Base-by-base conservation (phyloP, 1,284 basidiomycete species). In the Cutaneotrichosporon mucoides region DNA sequence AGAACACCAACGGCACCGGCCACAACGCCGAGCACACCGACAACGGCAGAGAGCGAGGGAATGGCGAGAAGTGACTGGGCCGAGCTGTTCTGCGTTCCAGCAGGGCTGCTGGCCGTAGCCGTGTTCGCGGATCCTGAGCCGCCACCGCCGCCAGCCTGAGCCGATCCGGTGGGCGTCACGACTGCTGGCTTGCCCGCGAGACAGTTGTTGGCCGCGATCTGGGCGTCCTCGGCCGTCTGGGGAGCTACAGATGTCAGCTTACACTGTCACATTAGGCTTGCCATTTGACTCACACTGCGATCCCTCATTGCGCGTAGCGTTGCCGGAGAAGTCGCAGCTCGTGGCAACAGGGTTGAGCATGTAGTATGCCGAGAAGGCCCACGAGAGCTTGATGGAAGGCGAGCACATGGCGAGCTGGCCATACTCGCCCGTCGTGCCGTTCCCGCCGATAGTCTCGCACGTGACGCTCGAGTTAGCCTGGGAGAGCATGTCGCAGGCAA, bases 311-410 rank as follows among this genome's bases (percentile, higher is more conserved):
- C 89, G 78, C 7, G 89, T 90, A 4, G 86, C 92, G 73, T 96
- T 95, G 13, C 91, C 91, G 52, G 75, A 76, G 75, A 94, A 95
- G 79, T 74, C 71, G 64, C 79, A 79, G 6, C 88, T 82, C 53
- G 84, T 78, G 9, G 79, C 73, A 56, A 85, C 79, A 64, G 83
- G 82, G 72, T 83, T 83, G 57, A 83, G 84, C 72, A 89, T 85
- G 73, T 88, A 94, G 78, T 84, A 92, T 62, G 86, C 80, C 70
- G 84, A 88, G 84, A 95, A 89, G 57, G 87, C 86, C 76, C 86
- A 95, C 41, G 88, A 90, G 50, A 92, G 79, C 80, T 90, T 88
- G 76, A 87, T 82, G 40, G 83, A 88, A 85, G 76, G 73, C 33
- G 62, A 73, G 57, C 92, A 96, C 57, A 80, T 83, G 48, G 88